Base-by-base conservation (phyloP, 2,329 filamentous ascomycete species). In the Cyphellophora attinorum region DNA sequence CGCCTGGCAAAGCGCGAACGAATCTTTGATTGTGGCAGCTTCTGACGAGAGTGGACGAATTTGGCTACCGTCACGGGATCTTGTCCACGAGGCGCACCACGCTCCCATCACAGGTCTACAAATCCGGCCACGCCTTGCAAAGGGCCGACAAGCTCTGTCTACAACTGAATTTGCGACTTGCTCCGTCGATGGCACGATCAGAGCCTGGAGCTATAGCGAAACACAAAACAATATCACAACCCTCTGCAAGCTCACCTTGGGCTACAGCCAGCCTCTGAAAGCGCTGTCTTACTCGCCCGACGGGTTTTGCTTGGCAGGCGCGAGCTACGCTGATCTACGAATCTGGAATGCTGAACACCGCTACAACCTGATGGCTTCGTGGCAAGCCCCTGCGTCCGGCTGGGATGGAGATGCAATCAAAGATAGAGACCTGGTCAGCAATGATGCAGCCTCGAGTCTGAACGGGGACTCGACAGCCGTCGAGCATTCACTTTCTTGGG, bases 401-500 rank as follows among this genome's bases (percentile, higher is more conserved):
- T 46, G 42, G 39, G 27, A 38, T 23, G 49, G 48, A 15, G 39
- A 40, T 4, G 27, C 34, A 27, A 37, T 49, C 28, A 54, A 53
- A 31, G 57, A 59, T 23, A 50, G 54, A 32, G 48, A 47, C 16
- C 39, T 49, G 12, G 47, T 52, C 19, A 54, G 50, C 15, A 35
- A 51, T 11, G 46, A 47, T 6, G 58, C 59, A 18, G 19, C 35
- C 10, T 47, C 46, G 36, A 60, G 59, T 27, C 46, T 60, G 12
- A 59, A 62, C 40, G 58, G 44, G 13, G 45, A 46, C 50, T 15
- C 45, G 38, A 35, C 47, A 6, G 39, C 51, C 12, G 41, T 42
- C 6, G 56, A 62, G 41, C 55, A 63, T 30, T 56, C 58, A 17
- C 52, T 74, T 33, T 60, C 59, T 18, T 74, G 70, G 70, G 68